Conservation (phyloP, 768 basidiomycete species). For the Floccularia luteovirens region DNA sequence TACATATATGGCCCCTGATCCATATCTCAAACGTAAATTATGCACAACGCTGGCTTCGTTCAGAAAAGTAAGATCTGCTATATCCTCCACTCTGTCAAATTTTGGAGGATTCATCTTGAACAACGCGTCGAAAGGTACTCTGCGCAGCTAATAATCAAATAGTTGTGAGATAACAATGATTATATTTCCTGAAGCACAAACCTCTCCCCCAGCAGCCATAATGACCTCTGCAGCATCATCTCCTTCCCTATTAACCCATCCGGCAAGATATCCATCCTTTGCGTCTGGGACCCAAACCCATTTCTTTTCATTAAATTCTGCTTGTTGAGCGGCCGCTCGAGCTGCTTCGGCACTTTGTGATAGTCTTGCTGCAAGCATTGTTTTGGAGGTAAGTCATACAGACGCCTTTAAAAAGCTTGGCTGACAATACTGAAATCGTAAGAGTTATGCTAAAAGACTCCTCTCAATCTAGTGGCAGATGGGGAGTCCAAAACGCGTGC, state of each 20-base stretch:
- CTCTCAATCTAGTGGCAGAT: no score
- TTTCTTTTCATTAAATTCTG: conserved; percentile 96
- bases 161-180: conserved; percentile 1
- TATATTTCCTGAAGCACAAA: conserved; percentile 21
- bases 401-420: no score
- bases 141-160: conserved; percentile 18
- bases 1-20: conserved; percentile 88
- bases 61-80: conserved; percentile 94
- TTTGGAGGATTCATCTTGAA: conserved; percentile 99
- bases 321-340: conserved; percentile 81
- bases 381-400: no score
- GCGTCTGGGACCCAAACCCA: conserved; percentile 98
- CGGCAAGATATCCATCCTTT: conserved; percentile 87
- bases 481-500: no score
- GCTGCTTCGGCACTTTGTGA: conserved; percentile 67
- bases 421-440: no score
- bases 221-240: conserved; percentile 79
- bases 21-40: conserved; percentile 88
- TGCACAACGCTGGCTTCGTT: conserved; percentile 99
- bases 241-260: conserved; percentile 87
- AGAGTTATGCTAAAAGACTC: no score
- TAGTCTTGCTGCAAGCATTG: no score
- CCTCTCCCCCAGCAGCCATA: conserved; percentile 80
- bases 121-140: conserved; percentile 70
- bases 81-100: conserved; percentile 96